Evolutionary conservation across 768 basidiomycete species (phyloP), one percentile per base, ranked within the genome.

Genomic region (Pisolithus microcarpus): DNA sequence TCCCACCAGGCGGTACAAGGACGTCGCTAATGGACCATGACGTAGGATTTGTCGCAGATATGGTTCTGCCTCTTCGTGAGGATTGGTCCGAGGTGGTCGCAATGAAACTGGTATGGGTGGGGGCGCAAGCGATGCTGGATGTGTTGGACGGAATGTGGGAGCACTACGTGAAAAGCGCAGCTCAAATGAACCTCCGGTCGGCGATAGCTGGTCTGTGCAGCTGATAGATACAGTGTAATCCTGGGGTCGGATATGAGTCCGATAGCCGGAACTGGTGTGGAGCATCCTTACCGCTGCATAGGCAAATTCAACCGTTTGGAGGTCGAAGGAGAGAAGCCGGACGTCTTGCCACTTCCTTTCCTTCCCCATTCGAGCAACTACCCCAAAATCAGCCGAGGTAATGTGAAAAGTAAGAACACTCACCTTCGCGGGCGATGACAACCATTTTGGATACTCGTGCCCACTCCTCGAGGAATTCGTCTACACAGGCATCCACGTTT

Each of bases 401-500:
- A 23, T 18, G 16, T n/a, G 7, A 3, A 11, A 21, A 11, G 34
- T 15, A 38, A 51, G 4, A 10, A 44, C n/a, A 60, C 73, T 51
- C 61, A 89, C 91, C 82, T 72, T 93, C 89, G 53, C 90, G 80
- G 11, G 91, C 92, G 50, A 95, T 91, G 24, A 93, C 88, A 11
- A 93, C 89, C 79, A 93, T 91, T 69, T 92, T 94, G 18, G 89
- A 90, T 28, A 95, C 87, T 42, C 87, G 75, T 38, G 89, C 88
- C 91, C 92, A 95, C 66, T 93, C 91, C 61, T 92, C 88, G 57
- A 90, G 69, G 64, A 96, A 93, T 58, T 91, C 86, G 52, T 87
- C 86, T 18, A 96, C 89, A 60, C 91, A 94, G 7, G 82, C 84
- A 56, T 91, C 81, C 56, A 94, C 85, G 60, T 92, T 79, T 57